phyloP scores from a whole-genome alignment of 306 rosid species.

The Cucurbita maxima region DNA sequence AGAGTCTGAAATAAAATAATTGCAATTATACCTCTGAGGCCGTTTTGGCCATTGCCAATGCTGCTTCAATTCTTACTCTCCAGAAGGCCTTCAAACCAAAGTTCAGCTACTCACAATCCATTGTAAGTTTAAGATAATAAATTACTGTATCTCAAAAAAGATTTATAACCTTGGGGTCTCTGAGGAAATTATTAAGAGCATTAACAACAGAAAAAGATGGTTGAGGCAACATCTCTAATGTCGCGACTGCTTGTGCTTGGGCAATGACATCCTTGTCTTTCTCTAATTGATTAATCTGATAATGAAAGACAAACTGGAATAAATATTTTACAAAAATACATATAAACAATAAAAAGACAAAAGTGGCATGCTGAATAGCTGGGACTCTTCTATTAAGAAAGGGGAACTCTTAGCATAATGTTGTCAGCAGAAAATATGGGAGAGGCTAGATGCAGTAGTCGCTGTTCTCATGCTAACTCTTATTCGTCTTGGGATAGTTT shows the following conservation, averaged over 20 bases:
- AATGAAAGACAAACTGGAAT: slow-evolving; percentile 6
- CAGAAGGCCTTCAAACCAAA: slow-evolving; percentile 55
- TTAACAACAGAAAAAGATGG: slow-evolving; percentile 72
- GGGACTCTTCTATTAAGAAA: no score
- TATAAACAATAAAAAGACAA: background rate
- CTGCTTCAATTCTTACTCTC: slow-evolving; percentile 93
- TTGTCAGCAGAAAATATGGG: no score
- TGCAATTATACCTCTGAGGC: slow-evolving; percentile 61
- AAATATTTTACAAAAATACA: background rate
- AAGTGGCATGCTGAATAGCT: no score
- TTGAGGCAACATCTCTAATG: slow-evolving; percentile 62
- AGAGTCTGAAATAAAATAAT: background rate
- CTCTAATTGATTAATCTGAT: slow-evolving; percentile 92
- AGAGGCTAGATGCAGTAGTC: no score
- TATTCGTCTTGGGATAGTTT: no score
- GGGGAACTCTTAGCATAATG: no score
- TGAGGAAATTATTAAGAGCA: slow-evolving; percentile 74
- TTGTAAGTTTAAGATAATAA: background rate
- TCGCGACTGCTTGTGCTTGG: slow-evolving; percentile 85
- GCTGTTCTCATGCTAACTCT: no score
- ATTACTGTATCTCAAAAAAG: background rate
- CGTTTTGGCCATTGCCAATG: slow-evolving; percentile 81
- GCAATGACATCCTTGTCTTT: slow-evolving; percentile 95
- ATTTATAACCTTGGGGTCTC: slow-evolving; percentile 64
- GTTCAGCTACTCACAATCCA: slow-evolving; percentile 11